Evolutionary conservation across 495 filamentous ascomycete genomes (phyloP).

Genomic region (Jackrogersella minutella): DNA sequence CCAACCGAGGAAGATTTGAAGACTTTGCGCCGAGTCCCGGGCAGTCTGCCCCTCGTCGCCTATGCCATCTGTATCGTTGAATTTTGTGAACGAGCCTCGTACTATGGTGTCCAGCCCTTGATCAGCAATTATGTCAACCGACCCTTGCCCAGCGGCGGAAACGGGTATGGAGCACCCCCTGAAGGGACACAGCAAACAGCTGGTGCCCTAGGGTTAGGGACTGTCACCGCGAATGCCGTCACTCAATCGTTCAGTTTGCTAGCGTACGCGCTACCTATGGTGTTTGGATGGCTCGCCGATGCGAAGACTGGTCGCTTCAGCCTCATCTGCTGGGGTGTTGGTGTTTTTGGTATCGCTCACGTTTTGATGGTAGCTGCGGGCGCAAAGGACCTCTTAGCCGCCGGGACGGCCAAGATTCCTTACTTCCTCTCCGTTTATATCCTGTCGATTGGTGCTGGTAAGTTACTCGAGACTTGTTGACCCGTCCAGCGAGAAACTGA

Average conservation of each 20-base stretch:
- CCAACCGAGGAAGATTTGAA: conserved; percentile 66
- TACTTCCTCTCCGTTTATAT: conserved; percentile 67
- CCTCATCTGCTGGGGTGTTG: conserved; percentile 68
- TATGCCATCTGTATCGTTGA: conserved; percentile 67
- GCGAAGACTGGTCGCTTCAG: conserved; percentile 65
- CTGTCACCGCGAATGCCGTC: conserved; percentile 66
- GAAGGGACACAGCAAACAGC: conserved; percentile 60
- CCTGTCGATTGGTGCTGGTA: conserved; percentile 70
- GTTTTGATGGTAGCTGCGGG: conserved; percentile 69
- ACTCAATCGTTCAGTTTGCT: conserved; percentile 67
- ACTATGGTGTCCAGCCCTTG: conserved; percentile 64
- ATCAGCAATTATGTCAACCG: conserved; percentile 68
- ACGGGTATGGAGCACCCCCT: conserved; percentile 68
- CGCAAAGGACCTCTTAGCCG: conserved; percentile 64
- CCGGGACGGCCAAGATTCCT: conserved; percentile 62
- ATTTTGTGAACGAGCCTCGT: conserved; percentile 68
- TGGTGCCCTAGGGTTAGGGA: conserved; percentile 67
- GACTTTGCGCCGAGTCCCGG: conserved; percentile 65
- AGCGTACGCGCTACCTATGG: conserved; percentile 65
- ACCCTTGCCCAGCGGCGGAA: conserved; percentile 63
- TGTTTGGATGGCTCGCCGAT: conserved; percentile 67
- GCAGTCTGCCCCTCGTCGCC: conserved; percentile 58
- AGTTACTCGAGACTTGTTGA: conserved; percentile 47
- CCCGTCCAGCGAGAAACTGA: conserved; percentile 4
- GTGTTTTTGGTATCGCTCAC: conserved; percentile 71